Conservation (phyloP, 495 filamentous ascomycete genomes). For the Emericellopsis terricola region DNA sequence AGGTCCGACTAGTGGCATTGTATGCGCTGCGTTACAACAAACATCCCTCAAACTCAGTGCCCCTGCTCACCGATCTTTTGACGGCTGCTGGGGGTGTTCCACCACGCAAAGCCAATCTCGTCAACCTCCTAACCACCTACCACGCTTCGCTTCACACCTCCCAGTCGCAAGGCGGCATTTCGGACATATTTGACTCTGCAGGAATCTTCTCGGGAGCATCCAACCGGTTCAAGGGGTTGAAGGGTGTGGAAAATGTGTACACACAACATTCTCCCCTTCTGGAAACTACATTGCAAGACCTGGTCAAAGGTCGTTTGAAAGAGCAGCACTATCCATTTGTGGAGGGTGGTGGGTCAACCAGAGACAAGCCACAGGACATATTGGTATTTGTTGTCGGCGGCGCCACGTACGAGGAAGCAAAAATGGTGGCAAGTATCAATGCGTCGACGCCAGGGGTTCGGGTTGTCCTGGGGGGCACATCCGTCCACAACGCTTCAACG, state of each 20-base stretch:
- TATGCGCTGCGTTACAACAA: conserved; percentile 87
- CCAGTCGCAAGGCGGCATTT: conserved; percentile 49
- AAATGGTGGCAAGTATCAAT: conserved; percentile 83
- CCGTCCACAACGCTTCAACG: conserved; percentile 64
- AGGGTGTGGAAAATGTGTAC: conserved; percentile 96
- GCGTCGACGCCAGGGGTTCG: conserved; percentile 74
- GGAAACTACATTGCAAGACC: conserved; percentile 71
- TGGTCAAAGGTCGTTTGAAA: conserved; percentile 76
- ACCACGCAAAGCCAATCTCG: conserved; percentile 49
- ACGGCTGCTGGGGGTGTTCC: conserved; percentile 57
- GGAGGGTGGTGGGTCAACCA: conserved; percentile 64
- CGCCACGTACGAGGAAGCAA: conserved; percentile 89
- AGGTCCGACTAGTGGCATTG: conserved; percentile 72
- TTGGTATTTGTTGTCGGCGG: conserved; percentile 89
- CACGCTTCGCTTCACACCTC: conserved; percentile 65
- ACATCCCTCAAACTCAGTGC: conserved; percentile 59
- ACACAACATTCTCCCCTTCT: conserved; percentile 88
- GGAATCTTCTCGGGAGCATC: conserved; percentile 83
- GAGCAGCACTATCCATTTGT: conserved; percentile 83
- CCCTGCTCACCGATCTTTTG: conserved; percentile 72
- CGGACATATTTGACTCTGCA: conserved; percentile 79
- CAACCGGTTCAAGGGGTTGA: conserved; percentile 82
- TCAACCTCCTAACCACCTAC: conserved; percentile 63
- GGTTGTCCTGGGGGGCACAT: conserved; percentile 74
- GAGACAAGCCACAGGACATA: conserved; percentile 92